Conservation (phyloP, 768 basidiomycete genomes). For the Phylloporus arenicola region DNA sequence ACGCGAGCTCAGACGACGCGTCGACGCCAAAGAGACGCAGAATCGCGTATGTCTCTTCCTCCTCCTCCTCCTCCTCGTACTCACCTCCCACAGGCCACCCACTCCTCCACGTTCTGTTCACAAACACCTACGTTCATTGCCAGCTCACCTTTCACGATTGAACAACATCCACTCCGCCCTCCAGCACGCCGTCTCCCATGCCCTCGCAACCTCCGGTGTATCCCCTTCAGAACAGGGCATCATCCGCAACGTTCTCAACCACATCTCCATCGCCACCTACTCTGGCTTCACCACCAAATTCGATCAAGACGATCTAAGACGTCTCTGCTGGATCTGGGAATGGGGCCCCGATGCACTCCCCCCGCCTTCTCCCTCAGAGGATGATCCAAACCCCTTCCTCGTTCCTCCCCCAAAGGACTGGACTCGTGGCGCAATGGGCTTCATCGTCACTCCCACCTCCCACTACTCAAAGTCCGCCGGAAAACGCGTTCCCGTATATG, state of each 20-base stretch:
- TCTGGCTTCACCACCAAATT: constrained; percentile 60
- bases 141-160: constrained; percentile 57
- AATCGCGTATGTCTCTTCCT: constrained; percentile 35
- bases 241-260: constrained; percentile 73
- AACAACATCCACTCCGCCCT: constrained; percentile 60
- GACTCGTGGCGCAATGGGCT: constrained; percentile 76
- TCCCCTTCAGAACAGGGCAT: constrained; percentile 73
- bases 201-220: constrained; percentile 75
- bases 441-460: constrained; percentile 65
- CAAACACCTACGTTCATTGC: constrained; percentile 36
- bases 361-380: constrained; percentile 21
- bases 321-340: constrained; percentile 87
- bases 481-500: constrained; percentile 73
- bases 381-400: constrained; percentile 73
- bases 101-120: constrained; percentile 54
- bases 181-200: constrained; percentile 80
- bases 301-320: constrained; percentile 60
- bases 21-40: constrained; percentile 64
- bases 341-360: constrained; percentile 60
- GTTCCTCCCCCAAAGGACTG: constrained; percentile 55
- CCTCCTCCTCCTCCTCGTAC: constrained; percentile 1
- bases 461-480: constrained; percentile 63
- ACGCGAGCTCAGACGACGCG: constrained; percentile 47
- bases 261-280: constrained; percentile 65
- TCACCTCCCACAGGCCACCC: constrained; percentile 39